Base-by-base conservation (phyloP, 768 basidiomycete species). In the Trametes cubensis region DNA sequence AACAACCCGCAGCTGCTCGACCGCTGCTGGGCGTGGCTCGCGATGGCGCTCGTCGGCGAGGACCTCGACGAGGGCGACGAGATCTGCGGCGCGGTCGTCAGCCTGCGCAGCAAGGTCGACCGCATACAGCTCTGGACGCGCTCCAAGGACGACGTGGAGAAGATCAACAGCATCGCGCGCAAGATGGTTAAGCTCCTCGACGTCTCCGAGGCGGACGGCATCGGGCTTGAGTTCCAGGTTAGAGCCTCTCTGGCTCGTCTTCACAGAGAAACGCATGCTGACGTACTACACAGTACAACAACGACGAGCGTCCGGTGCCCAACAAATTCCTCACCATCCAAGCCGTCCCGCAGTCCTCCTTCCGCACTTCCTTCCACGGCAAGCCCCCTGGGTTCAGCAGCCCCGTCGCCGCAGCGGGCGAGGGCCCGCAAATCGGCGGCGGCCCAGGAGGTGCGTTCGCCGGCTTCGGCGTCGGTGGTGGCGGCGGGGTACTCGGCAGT, bases 61-160 rank as follows among this genome's bases (percentile, higher is more conserved):
- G 76, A 80, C 58, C 74, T 83, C 48, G 81, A 84, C 69, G 87
- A 90, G 71, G 80, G 90, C 55, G 94, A 85, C 71, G 81, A 85
- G 65, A 89, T 95, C 58, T 92, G 89, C 65, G 90, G 90, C 44
- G 89, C 90, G 0, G 95, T 96, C 18, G 93, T 95, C 50, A 93
- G 91, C 67, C 76, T 94, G 73, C 80, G 92, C 67, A 88, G 86
- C 65, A 94, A 93, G 75, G 86, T 93, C 55, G 92, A 96, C 71
- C 80, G 95, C 54, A 92, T 97, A 57, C 95, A 97, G 73, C 76
- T 98, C 39, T 98, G 95, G 95, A 90, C 88, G 46, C 79, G 95
- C 62, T 81, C 79, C 66, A 92, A 92, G 76, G 91, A 94, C 45
- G 92, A 96, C 66, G 87, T 94, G 1, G 90, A 93, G 72, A 83